Percentiles rank a stretch among this genome's conserved stretches.
Evolutionary conservation across 768 basidiomycete species (phyloP).

Genomic region (Agrocybe pediades): DNA sequence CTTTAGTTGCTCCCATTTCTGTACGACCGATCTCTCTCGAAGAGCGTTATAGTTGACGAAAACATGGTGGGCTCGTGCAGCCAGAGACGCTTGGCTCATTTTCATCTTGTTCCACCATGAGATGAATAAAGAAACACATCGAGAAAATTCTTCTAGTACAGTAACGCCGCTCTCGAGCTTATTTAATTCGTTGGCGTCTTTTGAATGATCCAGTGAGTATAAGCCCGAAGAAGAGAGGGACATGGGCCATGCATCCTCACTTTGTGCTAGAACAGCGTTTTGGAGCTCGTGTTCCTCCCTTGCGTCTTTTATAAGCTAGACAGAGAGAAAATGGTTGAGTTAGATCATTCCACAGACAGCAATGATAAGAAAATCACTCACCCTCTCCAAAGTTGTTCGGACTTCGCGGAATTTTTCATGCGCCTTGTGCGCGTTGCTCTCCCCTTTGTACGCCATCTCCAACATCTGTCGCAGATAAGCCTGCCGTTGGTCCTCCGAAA

Average conservation of each 20-base stretch:
- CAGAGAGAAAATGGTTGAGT: not conserved
- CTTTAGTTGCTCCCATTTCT: constrained; percentile 8
- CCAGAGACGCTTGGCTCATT: constrained; percentile 6
- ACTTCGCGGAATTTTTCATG: constrained; percentile 9
- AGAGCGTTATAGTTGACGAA: constrained; percentile 6
- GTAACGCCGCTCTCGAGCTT: constrained; percentile 3
- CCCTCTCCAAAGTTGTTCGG: constrained; percentile 1
- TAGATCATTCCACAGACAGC: not conserved
- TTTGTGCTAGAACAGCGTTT: not conserved
- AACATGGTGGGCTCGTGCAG: not conserved
- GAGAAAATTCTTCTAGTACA: constrained; percentile 8
- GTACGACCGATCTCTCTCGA: not conserved
- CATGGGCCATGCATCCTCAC: not conserved
- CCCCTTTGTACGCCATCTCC: constrained; percentile 5
- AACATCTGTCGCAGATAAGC: constrained; percentile 18
- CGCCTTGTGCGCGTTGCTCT: constrained; percentile 6
- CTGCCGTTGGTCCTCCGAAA: constrained; percentile 33
- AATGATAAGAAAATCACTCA: not conserved
- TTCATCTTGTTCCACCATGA: constrained; percentile 13
- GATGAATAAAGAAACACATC: constrained; percentile 6
- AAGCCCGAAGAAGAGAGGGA: not conserved
- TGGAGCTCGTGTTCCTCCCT: not conserved
- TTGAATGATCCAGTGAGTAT: not conserved
- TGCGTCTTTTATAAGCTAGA: not conserved
- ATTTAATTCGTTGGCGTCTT: not conserved